Base-by-base conservation (phyloP, 352 stramenopile species). In the Pythium phragmitis region DNA sequence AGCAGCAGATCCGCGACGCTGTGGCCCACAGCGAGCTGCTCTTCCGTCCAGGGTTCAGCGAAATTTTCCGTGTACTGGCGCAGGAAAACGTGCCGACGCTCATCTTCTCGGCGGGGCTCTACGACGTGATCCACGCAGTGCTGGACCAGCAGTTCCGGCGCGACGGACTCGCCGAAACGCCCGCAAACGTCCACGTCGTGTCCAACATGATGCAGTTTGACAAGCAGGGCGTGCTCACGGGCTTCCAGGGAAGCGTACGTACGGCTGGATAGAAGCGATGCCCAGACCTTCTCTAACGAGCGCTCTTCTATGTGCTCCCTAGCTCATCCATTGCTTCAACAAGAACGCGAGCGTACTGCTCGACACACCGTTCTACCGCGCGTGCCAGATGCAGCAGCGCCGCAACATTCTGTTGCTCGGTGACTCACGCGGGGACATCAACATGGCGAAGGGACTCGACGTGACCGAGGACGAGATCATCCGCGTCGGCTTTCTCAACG, bases 201-300 rank as follows among this genome's bases (percentile, higher is more conserved):
- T 87, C 79, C 42, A 90, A 90, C 65, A 86, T 92, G 75, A 92
- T 92, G 83, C 59, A 71, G 12, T 90, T 90, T 52, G 68, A 86
- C 48, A 67, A 68, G 13, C 30, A 70, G 0, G 81, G 78, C 3
- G 41, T 67, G 0, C 71, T 87, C 54, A 59, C 80, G 49, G 76
- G 70, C 47, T 89, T 92, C 61, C 57, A 89, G 13, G 81, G 80
- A 19, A 74, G 68, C 47, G 73, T 80, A 71, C 28, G 57, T 59
- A 5, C 9, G 2, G 33, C 19, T 6, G 28, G 16, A 47, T 9
- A 39, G 6, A 21, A 49, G 3, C 5, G 12, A 11, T 28, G n/a
- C 5, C 0, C 16, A 17, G 26, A 33, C 39, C 3, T 30, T 5
- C 43, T 13, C 30, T 54, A 23, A 57, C 16, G 39, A 6, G 51